Conservation (phyloP, 306 rosid genomes). For the Echinosophora koreensis region DNA sequence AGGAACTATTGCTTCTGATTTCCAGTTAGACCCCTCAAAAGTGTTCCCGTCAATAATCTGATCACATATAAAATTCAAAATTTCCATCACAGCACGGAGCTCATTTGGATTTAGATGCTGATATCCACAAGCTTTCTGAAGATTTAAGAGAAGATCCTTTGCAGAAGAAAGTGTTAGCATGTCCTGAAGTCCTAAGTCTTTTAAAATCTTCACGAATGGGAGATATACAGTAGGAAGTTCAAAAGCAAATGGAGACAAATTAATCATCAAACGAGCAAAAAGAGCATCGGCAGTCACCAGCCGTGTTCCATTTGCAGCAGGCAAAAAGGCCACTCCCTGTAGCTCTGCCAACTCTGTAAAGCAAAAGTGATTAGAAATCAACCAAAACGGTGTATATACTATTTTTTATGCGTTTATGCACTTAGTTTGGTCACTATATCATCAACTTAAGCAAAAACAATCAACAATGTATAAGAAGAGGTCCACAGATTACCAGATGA, state of each 20-base stretch:
- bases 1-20: conserved; percentile 83
- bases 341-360: conserved; percentile 77
- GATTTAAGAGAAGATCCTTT: conserved; percentile 79
- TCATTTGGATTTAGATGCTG: conserved; percentile 96
- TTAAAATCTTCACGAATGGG: conserved; percentile 83
- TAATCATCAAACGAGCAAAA: conserved; percentile 80
- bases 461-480: conserved; percentile 17
- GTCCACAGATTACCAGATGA: background rate
- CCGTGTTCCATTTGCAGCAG: conserved; percentile 97
- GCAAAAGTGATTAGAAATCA: conserved; percentile 34
- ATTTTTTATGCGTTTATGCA: conserved; percentile 2
- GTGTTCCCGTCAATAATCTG: conserved; percentile 61
- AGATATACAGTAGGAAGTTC: conserved; percentile 89
- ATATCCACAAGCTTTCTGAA: conserved; percentile 89
- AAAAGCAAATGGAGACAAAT: conserved; percentile 96
- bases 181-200: conserved; percentile 93
- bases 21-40: conserved; percentile 58
- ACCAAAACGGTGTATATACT: background rate
- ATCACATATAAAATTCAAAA: conserved; percentile 82
- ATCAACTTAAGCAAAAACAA: conserved; percentile 33
- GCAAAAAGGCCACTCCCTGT: conserved; percentile 78
- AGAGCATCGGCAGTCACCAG: conserved; percentile 82
- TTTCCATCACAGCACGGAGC: conserved; percentile 94
- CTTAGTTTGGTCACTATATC: background rate
- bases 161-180: conserved; percentile 80